Evolutionary conservation across 768 basidiomycete genomes (phyloP), one percentile per base, ranked within the genome.

Genomic region (Sarcomyxa edulis): DNA sequence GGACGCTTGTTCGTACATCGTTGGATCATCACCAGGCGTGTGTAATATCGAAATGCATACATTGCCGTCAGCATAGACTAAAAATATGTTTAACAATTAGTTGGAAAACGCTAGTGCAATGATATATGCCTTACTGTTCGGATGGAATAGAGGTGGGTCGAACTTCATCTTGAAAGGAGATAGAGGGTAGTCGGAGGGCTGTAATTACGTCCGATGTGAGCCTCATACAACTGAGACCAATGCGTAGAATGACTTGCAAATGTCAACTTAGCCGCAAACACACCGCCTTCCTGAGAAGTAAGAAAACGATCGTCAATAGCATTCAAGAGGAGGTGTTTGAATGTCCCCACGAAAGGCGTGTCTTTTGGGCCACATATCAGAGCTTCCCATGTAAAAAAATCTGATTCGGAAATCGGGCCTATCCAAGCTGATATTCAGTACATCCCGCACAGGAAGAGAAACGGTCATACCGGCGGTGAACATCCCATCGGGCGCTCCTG

Each of bases 161-260:
- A 99, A 99, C 54, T 78, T 91, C 96, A 99, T 98, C 68, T 93
- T 97, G 81, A 98, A 98, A 14, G 96, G 96, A 37, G 90, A 95
- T 52, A 99, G 67, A 22, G 96, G 96, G 63, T 99, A 99, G 56
- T 99, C 96, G 26, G 73, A 57, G 0, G 93, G 93, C 91, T 92
- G 37, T 26, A 23, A 34, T 31, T 35, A 44, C 34, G 16, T 30
- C 23, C 38, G 27, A 38, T 27, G 22, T 37, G 16, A 20, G 16
- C 20, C 27, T 33, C 16, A 35, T 39, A 39, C 23, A 40, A 28
- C 12, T 31, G 35, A 33, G 14, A 15, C 20, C 28, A 20, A 29
- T 43, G 31, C 75, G 75, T 73, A 74, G 32, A 24, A 32, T 24
- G 21, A 76, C 90, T 54, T 61, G 92, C 92, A 61, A 99, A 99